Evolutionary conservation across 1,284 basidiomycete genomes (phyloP), one percentile per base, ranked within the genome.

Genomic region (Cronartium ribicola): DNA sequence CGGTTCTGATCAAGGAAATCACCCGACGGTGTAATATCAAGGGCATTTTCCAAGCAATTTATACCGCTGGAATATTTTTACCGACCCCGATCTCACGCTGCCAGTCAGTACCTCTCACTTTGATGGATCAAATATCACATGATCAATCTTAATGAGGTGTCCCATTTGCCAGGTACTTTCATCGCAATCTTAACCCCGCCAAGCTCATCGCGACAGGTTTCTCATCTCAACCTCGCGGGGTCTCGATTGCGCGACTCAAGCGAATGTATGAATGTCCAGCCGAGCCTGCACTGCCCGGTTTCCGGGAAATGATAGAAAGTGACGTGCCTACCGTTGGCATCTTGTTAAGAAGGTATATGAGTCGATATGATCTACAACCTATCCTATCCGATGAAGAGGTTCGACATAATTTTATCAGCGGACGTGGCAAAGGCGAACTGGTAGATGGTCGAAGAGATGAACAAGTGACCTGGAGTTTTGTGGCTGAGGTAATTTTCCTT

Each of bases 1-100:
- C 96, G 0, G 91, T 98, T 37, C 86, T 99, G 66, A 99, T 99
- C 84, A 97, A 98, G 82, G 96, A 99, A 82, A 91, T 98, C 39
- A 99, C 96, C 0, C 87, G 96, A 17, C 91, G 92, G 79, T 91
- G 92, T 76, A 88, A 98, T 81, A 84, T 98, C 20, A 86, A 88
- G 76, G 91, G 93, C 64, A 85, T 96, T 66, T 98, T 97, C 84
- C 96, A 99, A 82, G 96, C 96, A 4, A 91, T 98, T 73, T 98
- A 98, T 82, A 99, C 96, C 0, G 94, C 87, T 39, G 93, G 94
- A 6, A 87, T 92, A 17, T 87, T 94, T 44, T 84, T 98, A 36
- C 94, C 94, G 7, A 96, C 94, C 0, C 94, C 94, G 0, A 87
- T 96, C 36, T 87, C 91, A 4, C 88, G 88, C 13, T 93, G 90